Conservation (phyloP, 2,329 filamentous ascomycete genomes). For the Colletotrichum theobromicola region DNA sequence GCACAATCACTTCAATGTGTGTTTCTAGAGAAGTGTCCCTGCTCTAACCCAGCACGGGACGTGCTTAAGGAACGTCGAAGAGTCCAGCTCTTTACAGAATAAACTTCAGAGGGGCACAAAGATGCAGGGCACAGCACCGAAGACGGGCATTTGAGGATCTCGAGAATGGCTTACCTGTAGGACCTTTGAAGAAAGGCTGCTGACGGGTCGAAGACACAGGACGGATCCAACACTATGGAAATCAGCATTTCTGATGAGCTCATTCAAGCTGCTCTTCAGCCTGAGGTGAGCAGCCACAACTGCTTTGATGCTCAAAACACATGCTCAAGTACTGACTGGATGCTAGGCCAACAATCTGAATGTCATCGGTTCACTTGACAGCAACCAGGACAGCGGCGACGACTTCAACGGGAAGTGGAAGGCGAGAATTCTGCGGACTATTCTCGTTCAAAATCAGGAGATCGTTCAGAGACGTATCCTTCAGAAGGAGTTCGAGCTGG, state of each 20-base stretch:
- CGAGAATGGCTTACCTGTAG: slow-evolving; percentile 6
- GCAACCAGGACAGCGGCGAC: not conserved
- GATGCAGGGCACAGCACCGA: not conserved
- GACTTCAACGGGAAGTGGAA: not conserved
- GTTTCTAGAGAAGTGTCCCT: not conserved
- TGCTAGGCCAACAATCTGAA: not conserved
- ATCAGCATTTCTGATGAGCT: not conserved
- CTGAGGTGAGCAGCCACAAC: not conserved
- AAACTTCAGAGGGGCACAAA: not conserved
- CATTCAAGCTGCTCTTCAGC: not conserved
- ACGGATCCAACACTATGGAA: not conserved
- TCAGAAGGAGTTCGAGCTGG: not conserved
- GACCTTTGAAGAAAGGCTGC: not conserved
- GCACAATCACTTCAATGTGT: not conserved
- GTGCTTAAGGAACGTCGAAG: not conserved
- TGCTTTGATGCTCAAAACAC: not conserved
- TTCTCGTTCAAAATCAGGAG: not conserved
- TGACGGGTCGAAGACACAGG: slow-evolving; percentile 5
- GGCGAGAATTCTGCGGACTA: not conserved
- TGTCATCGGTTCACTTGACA: not conserved
- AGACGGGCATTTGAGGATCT: not conserved
- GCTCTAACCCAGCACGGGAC: not conserved
- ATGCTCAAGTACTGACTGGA: not conserved
- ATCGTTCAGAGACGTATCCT: not conserved
- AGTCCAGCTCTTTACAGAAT: not conserved